Conservation (phyloP, 2,329 filamentous ascomycete species). For the Ramichloridium luteum region DNA sequence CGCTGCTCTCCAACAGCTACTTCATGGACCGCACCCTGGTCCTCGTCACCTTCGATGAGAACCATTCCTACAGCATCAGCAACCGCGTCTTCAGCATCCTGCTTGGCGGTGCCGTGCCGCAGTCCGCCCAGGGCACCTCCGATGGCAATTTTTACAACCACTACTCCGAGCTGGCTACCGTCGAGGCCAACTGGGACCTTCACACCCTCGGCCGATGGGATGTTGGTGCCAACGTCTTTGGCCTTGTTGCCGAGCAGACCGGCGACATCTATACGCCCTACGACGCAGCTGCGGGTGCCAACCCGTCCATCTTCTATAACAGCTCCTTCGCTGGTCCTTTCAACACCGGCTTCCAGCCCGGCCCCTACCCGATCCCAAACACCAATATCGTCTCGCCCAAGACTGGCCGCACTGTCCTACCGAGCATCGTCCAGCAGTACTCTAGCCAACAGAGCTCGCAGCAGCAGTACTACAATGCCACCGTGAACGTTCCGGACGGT, state of each 20-base stretch:
- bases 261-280: constrained; percentile 21
- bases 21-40: constrained; percentile 69
- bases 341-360: constrained; percentile 16
- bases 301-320: constrained; percentile 22
- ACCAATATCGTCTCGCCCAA: constrained; percentile 16
- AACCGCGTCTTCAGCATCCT: constrained; percentile 62
- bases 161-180: constrained; percentile 34
- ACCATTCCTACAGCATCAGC: constrained; percentile 51
- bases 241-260: constrained; percentile 25
- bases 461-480: constrained; percentile 21
- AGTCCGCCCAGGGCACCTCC: constrained; percentile 50
- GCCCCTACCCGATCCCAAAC: constrained; percentile 22
- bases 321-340: constrained; percentile 24
- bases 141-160: constrained; percentile 49
- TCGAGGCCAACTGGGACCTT: constrained; percentile 35
- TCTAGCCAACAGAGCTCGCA: constrained; percentile 4
- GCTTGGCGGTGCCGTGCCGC: constrained; percentile 60
- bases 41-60: constrained; percentile 69
- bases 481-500: constrained; percentile 23
- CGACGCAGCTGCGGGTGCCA: constrained; percentile 16
- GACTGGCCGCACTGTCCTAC: constrained; percentile 21
- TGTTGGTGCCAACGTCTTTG: constrained; percentile 36
- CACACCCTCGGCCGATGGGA: constrained; percentile 36
- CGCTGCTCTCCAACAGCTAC: constrained; percentile 54
- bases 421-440: constrained; percentile 19